A percentile compares a stretch with the other conserved stretches of the same genome.
Conservation (phyloP, 495 filamentous ascomycete genomes). For the Xylaria scruposa region DNA sequence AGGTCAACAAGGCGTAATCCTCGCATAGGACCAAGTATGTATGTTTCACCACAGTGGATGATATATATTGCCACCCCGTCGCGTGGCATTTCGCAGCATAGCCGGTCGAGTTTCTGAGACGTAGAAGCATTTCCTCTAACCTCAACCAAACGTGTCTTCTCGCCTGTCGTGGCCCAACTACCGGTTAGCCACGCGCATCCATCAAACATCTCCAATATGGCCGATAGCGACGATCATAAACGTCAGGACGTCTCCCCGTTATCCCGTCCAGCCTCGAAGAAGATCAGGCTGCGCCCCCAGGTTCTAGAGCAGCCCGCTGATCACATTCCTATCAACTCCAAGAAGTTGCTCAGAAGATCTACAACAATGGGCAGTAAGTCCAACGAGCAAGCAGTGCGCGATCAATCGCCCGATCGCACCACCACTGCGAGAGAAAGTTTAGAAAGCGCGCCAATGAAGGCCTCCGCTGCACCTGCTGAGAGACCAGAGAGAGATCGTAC, state of each 20-base stretch:
- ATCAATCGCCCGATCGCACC: background rate
- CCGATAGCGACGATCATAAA: conserved; percentile 19
- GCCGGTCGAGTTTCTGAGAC: conserved; percentile 30
- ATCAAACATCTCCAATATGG: conserved; percentile 10
- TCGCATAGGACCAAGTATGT: conserved; percentile 11
- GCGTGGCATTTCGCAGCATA: conserved; percentile 5
- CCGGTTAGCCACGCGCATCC: background rate
- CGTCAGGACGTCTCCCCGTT: conserved; percentile 4
- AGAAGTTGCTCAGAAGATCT: conserved; percentile 32
- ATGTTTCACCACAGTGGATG: conserved; percentile 33
- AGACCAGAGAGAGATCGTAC: background rate
- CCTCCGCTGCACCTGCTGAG: background rate
- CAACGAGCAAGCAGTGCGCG: conserved; percentile 12
- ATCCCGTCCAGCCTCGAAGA: conserved; percentile 20
- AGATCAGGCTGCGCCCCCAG: conserved; percentile 33
- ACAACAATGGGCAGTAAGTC: conserved; percentile 28
- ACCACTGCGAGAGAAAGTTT: background rate
- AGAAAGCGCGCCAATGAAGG: background rate
- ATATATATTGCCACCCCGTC: conserved; percentile 19
- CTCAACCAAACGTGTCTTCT: background rate
- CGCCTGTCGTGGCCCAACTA: conserved; percentile 11
- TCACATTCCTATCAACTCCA: conserved; percentile 25
- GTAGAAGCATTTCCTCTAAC: conserved; percentile 9
- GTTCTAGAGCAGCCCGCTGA: conserved; percentile 28
- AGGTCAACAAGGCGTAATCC: conserved; percentile 7